These are phyloP conservation scores for Syncephalis plumigaleata DNA, from an alignment of 371 early-diverging fungal species.

Conservation along the genomic window DNA sequence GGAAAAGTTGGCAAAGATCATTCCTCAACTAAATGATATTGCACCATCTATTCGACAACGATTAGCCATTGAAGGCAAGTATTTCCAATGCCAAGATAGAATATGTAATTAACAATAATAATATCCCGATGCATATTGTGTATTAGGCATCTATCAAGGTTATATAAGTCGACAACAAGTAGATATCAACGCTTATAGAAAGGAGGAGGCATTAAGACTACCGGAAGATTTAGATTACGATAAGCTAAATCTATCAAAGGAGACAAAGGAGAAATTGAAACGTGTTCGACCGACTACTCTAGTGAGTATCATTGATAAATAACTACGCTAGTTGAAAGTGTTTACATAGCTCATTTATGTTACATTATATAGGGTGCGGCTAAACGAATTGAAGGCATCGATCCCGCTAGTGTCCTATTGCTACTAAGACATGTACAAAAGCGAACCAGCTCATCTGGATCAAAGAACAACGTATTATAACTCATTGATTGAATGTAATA, in stretches of 20 bases:
- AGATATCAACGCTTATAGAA: conserved; percentile 40
- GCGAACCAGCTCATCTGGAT: conserved; percentile 3
- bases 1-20: conserved; percentile 18
- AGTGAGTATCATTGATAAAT: conserved; percentile 15
- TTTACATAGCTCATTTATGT: background rate
- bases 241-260: conserved; percentile 43
- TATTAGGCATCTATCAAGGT: conserved; percentile 46
- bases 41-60: conserved; percentile 19
- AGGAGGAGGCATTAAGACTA: conserved; percentile 43
- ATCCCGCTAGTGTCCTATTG: conserved; percentile 55
- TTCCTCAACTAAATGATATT: conserved; percentile 26
- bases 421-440: conserved; percentile 37
- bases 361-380: conserved; percentile 38
- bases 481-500: no score
- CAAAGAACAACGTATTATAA: no score
- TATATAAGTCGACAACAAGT: conserved; percentile 42
- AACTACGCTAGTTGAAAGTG: background rate
- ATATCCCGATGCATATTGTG: no score
- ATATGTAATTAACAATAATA: background rate
- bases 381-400: conserved; percentile 72
- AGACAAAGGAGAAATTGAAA: conserved; percentile 46
- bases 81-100: background rate
- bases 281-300: conserved; percentile 53
- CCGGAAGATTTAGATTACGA: conserved; percentile 48
- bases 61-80: conserved; percentile 29